phyloP scores from a whole-genome alignment of 768 basidiomycete genomes.

The Boletus huronensis region DNA sequence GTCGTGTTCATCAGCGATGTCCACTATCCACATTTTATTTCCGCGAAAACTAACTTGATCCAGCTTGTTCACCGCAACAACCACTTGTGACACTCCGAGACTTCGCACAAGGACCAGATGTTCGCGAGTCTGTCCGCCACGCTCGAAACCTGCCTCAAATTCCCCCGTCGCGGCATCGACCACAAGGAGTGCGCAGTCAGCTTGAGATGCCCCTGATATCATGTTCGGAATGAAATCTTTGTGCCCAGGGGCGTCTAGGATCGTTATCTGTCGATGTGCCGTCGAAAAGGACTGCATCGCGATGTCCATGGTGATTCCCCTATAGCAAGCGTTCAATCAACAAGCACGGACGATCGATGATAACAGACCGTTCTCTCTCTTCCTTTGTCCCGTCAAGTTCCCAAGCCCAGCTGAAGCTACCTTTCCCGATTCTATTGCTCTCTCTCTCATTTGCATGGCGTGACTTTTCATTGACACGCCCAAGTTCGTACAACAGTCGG shows the following conservation, averaged over 20 bases:
- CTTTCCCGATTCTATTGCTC: slow-evolving; percentile 85
- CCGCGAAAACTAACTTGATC: slow-evolving; percentile 61
- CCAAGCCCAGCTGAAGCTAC: slow-evolving; percentile 98
- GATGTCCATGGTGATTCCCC: slow-evolving; percentile 98
- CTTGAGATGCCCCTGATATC: slow-evolving; percentile 98
- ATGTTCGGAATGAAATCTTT: slow-evolving; percentile 98
- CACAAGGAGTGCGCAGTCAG: slow-evolving; percentile 91
- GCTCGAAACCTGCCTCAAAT: slow-evolving; percentile 93
- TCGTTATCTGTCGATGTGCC: slow-evolving; percentile 72
- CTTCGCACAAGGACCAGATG: slow-evolving; percentile 90
- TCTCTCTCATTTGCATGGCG: slow-evolving; percentile 83
- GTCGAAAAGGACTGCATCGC: slow-evolving; percentile 79
- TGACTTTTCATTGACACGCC: slow-evolving; percentile 82
- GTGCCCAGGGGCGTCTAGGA: slow-evolving; percentile 98
- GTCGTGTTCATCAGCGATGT: neutral
- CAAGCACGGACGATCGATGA: neutral
- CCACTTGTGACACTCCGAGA: slow-evolving; percentile 85
- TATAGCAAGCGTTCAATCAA: slow-evolving; percentile 31
- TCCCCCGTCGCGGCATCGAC: slow-evolving; percentile 88
- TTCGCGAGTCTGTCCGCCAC: slow-evolving; percentile 93
- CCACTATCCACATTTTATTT: neutral
- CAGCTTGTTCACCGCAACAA: slow-evolving; percentile 93
- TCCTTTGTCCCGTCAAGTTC: slow-evolving; percentile 89
- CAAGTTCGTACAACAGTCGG: slow-evolving; percentile 86
- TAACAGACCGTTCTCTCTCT: slow-evolving; percentile 81